Percentiles rank a stretch among this genome's conserved stretches.
Evolutionary conservation across 768 basidiomycete genomes (phyloP).

Genomic region (Amanita molliuscula): DNA sequence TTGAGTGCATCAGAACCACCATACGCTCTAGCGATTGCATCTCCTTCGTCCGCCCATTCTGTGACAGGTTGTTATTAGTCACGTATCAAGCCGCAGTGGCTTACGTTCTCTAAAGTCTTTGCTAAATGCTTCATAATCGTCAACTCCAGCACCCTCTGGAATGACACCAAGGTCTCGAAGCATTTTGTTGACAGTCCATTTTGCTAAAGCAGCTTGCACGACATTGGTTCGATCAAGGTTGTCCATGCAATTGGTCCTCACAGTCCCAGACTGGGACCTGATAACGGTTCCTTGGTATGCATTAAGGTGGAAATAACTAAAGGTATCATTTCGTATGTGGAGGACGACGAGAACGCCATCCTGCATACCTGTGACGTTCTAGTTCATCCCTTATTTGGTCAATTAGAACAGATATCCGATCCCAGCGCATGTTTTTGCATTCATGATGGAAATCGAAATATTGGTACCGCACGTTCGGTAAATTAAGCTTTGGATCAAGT

Average conservation of each 20-base stretch:
- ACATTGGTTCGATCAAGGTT: constrained; percentile 95
- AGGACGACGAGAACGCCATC: background rate
- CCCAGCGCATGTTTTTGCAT: constrained; percentile 92
- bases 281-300: constrained; percentile 33
- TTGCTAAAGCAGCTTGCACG: constrained; percentile 84
- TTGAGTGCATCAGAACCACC: constrained; percentile 94
- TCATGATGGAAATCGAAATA: constrained; percentile 98
- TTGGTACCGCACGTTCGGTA: constrained; percentile 69
- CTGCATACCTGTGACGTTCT: constrained; percentile 50
- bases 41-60: constrained; percentile 99
- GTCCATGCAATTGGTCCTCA: constrained; percentile 98
- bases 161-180: constrained; percentile 67
- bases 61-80: background rate
- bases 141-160: constrained; percentile 58
- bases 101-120: constrained; percentile 81
- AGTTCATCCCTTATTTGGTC: constrained; percentile 68
- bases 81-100: constrained; percentile 14
- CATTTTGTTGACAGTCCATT: constrained; percentile 74
- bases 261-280: constrained; percentile 59
- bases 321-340: background rate
- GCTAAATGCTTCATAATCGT: constrained; percentile 73
- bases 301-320: constrained; percentile 73
- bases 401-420: constrained; percentile 77
- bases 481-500: constrained; percentile 34
- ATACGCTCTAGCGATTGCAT: constrained; percentile 83